Evolutionary conservation across 2,329 filamentous ascomycete species (phyloP), one percentile per base, ranked within the genome.

Genomic region (Colletotrichum neosansevieriae): DNA sequence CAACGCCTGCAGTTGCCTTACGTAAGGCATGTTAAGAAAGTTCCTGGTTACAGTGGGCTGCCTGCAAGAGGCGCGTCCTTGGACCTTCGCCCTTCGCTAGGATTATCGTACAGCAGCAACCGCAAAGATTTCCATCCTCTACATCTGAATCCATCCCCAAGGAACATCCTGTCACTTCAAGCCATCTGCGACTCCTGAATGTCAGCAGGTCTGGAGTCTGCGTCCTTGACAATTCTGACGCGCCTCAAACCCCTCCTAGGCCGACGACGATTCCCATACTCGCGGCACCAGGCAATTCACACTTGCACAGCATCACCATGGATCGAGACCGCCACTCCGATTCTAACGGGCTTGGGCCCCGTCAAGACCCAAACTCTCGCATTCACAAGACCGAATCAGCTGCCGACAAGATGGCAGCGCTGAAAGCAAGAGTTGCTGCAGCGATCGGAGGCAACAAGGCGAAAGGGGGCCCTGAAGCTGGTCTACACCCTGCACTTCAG

Each of bases 351-450:
- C 81, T 89, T n/a, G 85, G 83, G 32, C 86, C 87, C 66, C 85
- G 85, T 53, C 85, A 85, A 73, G 87, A 90, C 78, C 75, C 79
- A 47, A 78, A 83, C 5, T 86, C 85, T 24, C 82, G 86, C 69
- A 79, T 90, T 36, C 84, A 87, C 75, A 85, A 89, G 74, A 74
- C 84, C 53, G 82, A 88, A 71, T 85, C 86, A 17, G 83, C 87
- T 71, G 85, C 90, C 75, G 85, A 93, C 79, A 85, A 88, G 71
- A 84, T 95, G 72, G 93, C 93, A 54, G 91, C 92, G 49, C 86
- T 97, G 76, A 94, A 92, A 78, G 92, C 92, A 24, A 88, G 93
- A 73, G 91, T 96, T 12, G 91, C 92, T 54, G 92, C 92, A 57
- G 92, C 92, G 60, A 91, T 93, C 53, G 88, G 83, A 70, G 81